These are phyloP conservation scores for Myxozyma nipponensis DNA, from an alignment of 805 yeast genomes.

Conservation along the genomic window DNA sequence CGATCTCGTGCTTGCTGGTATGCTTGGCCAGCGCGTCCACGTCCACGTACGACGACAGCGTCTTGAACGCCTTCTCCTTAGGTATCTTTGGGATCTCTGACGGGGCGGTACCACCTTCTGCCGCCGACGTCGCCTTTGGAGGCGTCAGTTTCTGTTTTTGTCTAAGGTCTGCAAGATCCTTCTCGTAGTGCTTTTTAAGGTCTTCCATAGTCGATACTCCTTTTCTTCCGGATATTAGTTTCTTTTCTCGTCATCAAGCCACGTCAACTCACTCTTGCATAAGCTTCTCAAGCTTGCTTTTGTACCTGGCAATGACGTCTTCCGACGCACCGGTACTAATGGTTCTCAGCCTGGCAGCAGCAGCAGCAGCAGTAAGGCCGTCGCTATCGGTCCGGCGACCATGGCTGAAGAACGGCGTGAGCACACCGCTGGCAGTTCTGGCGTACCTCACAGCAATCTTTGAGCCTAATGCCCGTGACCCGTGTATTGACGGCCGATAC, in stretches of 20 bases:
- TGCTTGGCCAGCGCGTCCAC: conserved; percentile 59
- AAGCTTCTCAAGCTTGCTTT: conserved; percentile 41
- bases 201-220: conserved; percentile 54
- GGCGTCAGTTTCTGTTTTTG: conserved; percentile 47
- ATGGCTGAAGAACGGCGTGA: neutral
- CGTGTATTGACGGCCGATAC: neutral
- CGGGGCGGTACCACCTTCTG: conserved; percentile 9
- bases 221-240: conserved; percentile 24
- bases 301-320: conserved; percentile 41
- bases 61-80: conserved; percentile 49
- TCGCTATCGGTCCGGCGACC: neutral
- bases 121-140: conserved; percentile 4
- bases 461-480: neutral
- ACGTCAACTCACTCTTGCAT: conserved; percentile 18
- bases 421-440: neutral
- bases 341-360: neutral
- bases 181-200: conserved; percentile 58
- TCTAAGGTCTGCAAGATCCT: conserved; percentile 49
- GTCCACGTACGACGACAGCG: conserved; percentile 66
- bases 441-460: neutral
- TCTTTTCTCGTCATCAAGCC: no score
- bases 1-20: conserved; percentile 54
- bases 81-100: conserved; percentile 35
- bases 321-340: neutral
- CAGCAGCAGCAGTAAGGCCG: neutral